Base-by-base conservation (phyloP, 495 filamentous ascomycete species). In the Penicillium paxilli region DNA sequence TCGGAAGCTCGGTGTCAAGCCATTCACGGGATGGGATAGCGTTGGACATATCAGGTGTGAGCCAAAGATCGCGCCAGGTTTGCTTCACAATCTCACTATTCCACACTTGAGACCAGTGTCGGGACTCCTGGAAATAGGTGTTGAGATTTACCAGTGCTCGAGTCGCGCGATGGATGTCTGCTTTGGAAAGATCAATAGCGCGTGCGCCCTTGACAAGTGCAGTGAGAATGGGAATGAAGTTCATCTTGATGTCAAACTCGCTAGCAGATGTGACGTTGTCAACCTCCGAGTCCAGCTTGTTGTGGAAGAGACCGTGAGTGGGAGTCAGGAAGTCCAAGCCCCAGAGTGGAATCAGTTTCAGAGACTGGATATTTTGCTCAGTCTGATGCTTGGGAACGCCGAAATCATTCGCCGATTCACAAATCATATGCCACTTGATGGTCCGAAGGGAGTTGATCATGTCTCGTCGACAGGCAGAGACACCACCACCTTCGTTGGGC, bases 271-370 rank as follows among this genome's bases (percentile, higher is more conserved):
- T 75, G 26, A 80, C 73, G 44, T 77, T 74, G 33, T 85, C 81
- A 1, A 87, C 81, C 52, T 83, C 80, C 0, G 83, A 77, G 59
- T 87, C 83, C 2, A 86, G 69, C 30, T 78, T 79, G 58, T 86
- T 85, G 41, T 75, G 67, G 57, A 87, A 83, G n/a, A 87, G 70
- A 23, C 84, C 84, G 57, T 87, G 84, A 11, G 76, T 82, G 0
- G 84, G 83, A 2, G 76, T 83, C 8, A 85, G 66, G 57, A 84
- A 84, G 56, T 87, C 84, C 44, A 87, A 61, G 9, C 84, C 84
- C 84, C 84, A 87, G 0, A 87, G 77, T 4, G 84, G 84, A 37
- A 87, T 74, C n/a, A 85, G 63, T 58, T 85, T 86, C 41, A 87
- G 63, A 0, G 83, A 86, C 52, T 86, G 78, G 6, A 87, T 79